Evolutionary conservation across 345 rosid genomes (phyloP).

Genomic region (Populus alba): DNA sequence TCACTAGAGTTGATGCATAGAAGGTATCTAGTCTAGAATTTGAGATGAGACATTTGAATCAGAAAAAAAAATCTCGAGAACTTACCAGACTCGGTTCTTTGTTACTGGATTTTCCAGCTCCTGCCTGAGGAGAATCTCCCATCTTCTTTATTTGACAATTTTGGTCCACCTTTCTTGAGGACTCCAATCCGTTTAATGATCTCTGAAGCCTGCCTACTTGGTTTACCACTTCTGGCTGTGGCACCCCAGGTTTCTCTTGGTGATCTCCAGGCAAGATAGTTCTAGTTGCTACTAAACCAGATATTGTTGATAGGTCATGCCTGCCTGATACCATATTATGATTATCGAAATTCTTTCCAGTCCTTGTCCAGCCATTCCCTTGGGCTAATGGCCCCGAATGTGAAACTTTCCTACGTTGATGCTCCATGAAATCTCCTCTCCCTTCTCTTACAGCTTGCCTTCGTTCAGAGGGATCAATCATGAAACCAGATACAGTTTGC

Average conservation of each 20-base stretch:
- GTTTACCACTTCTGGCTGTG: slow-evolving; percentile 26
- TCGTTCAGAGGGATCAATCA: slow-evolving; percentile 38
- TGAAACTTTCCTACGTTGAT: slow-evolving; percentile 39
- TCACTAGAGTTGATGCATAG: too few species aligned
- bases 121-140: slow-evolving; percentile 33
- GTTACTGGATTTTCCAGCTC: slow-evolving; percentile 29
- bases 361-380: slow-evolving; percentile 34
- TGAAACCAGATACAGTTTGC: slow-evolving; percentile 37
- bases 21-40: too few species aligned
- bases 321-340: slow-evolving; percentile 21
- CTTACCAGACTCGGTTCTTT: slow-evolving; percentile 46
- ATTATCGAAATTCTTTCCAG: slow-evolving; percentile 33
- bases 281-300: slow-evolving; percentile 50
- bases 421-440: slow-evolving; percentile 35
- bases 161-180: slow-evolving; percentile 32
- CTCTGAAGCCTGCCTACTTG: slow-evolving; percentile 27
- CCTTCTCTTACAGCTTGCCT: slow-evolving; percentile 33
- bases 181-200: slow-evolving; percentile 24
- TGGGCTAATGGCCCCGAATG: slow-evolving; percentile 60
- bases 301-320: slow-evolving; percentile 39
- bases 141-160: slow-evolving; percentile 25
- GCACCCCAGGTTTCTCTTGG: slow-evolving; percentile 29
- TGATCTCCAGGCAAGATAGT: slow-evolving; percentile 34
- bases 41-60: not conserved
- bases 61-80: not conserved